Percentiles rank a stretch among this genome's conserved stretches.
Evolutionary conservation across 2,329 filamentous ascomycete species (phyloP).

Genomic region (Xylariaceae sp.): DNA sequence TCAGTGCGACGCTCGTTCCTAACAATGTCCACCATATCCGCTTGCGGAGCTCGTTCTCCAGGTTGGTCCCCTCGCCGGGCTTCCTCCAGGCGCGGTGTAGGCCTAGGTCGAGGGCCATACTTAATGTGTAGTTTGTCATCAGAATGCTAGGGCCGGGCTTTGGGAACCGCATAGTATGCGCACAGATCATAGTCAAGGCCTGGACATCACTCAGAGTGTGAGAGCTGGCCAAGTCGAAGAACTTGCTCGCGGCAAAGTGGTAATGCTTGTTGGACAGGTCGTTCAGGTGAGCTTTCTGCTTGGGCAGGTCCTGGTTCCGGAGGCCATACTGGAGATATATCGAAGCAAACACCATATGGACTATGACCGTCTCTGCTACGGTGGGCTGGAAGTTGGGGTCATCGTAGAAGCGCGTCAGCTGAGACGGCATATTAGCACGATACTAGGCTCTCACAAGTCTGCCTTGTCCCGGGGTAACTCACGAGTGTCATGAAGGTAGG

Average conservation of each 20-base stretch:
- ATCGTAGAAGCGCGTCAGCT: constrained; percentile 70
- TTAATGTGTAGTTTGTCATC: constrained; percentile 65
- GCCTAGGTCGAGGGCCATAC: constrained; percentile 73
- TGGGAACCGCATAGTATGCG: constrained; percentile 75
- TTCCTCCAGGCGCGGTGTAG: constrained; percentile 70
- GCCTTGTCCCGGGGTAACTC: constrained; percentile 35
- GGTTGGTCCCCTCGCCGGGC: constrained; percentile 49
- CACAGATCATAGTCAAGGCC: constrained; percentile 70
- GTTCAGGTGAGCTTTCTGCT: constrained; percentile 58
- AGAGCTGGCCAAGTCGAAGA: constrained; percentile 65
- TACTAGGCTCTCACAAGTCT: not conserved
- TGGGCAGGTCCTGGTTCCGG: constrained; percentile 62
- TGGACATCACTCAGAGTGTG: constrained; percentile 70
- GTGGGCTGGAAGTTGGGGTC: constrained; percentile 65
- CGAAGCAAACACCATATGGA: constrained; percentile 79
- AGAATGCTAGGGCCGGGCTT: constrained; percentile 77
- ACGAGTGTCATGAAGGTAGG: constrained; percentile 72
- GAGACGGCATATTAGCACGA: constrained; percentile 20
- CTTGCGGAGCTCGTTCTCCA: constrained; percentile 76
- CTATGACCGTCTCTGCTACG: constrained; percentile 66
- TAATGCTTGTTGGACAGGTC: constrained; percentile 76
- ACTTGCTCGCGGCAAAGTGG: constrained; percentile 71
- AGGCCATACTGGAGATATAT: constrained; percentile 79
- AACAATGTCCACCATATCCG: constrained; percentile 76
- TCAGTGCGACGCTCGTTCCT: constrained; percentile 66